phyloP scores from a whole-genome alignment of 768 basidiomycete species.

The Kwoniella newhampshirensis region DNA sequence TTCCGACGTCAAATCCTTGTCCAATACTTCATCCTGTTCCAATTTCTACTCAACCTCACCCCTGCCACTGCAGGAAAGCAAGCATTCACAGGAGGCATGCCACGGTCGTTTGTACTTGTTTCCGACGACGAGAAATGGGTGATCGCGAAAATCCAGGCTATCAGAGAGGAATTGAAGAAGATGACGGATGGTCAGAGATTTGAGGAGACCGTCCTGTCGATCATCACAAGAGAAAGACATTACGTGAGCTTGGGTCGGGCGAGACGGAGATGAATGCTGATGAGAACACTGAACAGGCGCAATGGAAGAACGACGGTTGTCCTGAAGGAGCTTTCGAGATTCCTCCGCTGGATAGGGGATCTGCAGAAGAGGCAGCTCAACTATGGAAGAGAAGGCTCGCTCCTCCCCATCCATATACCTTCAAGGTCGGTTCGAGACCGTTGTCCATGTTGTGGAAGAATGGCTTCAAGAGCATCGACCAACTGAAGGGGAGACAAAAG shows the following conservation, averaged over 20 bases:
- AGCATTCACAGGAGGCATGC: constrained; percentile 48
- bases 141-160: constrained; percentile 23
- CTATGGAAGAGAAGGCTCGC: constrained; percentile 29
- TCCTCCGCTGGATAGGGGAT: constrained; percentile 24
- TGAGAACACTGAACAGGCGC: constrained; percentile 24
- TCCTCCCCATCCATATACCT: constrained; percentile 29
- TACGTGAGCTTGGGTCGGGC: constrained; percentile 25
- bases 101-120: constrained; percentile 40
- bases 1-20: constrained; percentile 49
- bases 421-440: constrained; percentile 36
- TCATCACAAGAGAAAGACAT: constrained; percentile 39
- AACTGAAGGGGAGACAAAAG: constrained; percentile 40
- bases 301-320: constrained; percentile 50
- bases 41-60: constrained; percentile 46
- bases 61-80: constrained; percentile 42
- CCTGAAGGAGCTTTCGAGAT: constrained; percentile 42
- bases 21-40: constrained; percentile 50
- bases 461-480: constrained; percentile 38
- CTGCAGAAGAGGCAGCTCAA: constrained; percentile 27
- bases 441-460: constrained; percentile 37
- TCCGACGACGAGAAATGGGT: constrained; percentile 44
- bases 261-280: background rate
- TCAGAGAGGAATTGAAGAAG: constrained; percentile 39
- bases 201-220: constrained; percentile 41
- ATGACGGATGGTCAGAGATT: constrained; percentile 41